phyloP scores from a whole-genome alignment of 208 protist genomes.

The Leishmania tarentolae region DNA sequence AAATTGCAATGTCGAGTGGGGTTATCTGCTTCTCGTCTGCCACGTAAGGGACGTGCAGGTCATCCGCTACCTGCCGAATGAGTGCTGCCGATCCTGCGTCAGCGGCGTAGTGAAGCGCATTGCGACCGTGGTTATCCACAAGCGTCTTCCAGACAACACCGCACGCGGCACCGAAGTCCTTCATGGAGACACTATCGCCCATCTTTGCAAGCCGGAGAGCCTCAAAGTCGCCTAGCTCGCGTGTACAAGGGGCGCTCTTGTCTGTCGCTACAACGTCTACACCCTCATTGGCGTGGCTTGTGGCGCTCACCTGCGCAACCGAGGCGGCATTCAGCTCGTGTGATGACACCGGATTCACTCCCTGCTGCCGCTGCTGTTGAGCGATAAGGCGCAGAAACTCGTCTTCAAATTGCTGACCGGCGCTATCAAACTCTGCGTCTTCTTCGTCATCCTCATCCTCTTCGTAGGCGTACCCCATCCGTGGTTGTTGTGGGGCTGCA shows the following conservation, averaged over 20 bases:
- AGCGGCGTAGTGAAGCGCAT: conserved; percentile 84
- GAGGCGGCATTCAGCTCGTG: conserved; percentile 32
- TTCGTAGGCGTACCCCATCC: conserved; percentile 34
- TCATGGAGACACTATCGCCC: conserved; percentile 69
- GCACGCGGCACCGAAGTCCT: conserved; percentile 44
- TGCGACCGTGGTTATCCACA: conserved; percentile 73
- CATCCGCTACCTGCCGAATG: conserved; percentile 45
- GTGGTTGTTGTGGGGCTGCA: neutral
- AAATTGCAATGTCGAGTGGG: conserved; percentile 76
- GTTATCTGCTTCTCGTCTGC: conserved; percentile 71
- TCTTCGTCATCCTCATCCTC: conserved; percentile 36
- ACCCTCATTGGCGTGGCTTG: conserved; percentile 32
- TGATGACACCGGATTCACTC: conserved; percentile 12
- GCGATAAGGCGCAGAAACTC: conserved; percentile 23
- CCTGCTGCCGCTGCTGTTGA: conserved; percentile 22
- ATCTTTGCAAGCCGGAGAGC: conserved; percentile 83
- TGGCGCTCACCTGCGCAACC: conserved; percentile 34
- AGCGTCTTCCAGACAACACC: conserved; percentile 47
- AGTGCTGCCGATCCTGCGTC: conserved; percentile 62
- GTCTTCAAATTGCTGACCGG: conserved; percentile 33
- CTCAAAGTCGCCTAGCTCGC: conserved; percentile 81
- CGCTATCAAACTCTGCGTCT: conserved; percentile 19
- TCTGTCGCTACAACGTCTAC: conserved; percentile 51
- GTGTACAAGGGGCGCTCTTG: conserved; percentile 21
- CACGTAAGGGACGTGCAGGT: conserved; percentile 54